These are phyloP conservation scores for Tanacetum coccineum DNA, from an alignment of 129 eudicot species.

Conservation along the genomic window DNA sequence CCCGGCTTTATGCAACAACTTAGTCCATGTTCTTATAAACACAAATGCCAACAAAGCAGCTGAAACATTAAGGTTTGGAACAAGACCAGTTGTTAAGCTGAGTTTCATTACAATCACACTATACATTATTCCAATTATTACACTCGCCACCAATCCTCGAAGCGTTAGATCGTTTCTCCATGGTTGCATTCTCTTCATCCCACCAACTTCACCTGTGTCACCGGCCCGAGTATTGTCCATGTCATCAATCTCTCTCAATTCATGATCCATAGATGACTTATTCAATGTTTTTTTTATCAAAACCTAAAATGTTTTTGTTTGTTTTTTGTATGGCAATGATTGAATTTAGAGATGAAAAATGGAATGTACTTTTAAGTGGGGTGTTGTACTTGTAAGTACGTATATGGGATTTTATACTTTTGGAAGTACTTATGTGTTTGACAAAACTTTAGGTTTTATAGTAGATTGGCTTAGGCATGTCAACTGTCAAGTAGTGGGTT, in stretches of 20 bases:
- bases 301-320: neutral
- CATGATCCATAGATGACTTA: neutral
- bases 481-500: neutral
- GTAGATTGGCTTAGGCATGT: neutral
- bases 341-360: neutral
- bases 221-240: neutral
- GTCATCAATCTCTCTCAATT: constrained; percentile 31
- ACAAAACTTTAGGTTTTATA: neutral
- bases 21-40: constrained; percentile 68
- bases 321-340: neutral
- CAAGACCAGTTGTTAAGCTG: constrained; percentile 82
- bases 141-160: constrained; percentile 68
- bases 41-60: constrained; percentile 92
- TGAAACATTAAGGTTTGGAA: constrained; percentile 86
- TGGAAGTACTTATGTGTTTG: neutral
- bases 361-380: neutral
- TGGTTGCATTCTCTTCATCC: constrained; percentile 48
- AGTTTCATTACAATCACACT: constrained; percentile 93
- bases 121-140: constrained; percentile 65
- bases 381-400: constrained; percentile 7
- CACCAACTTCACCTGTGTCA: too few species aligned
- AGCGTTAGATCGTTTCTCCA: constrained; percentile 76
- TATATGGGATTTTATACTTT: neutral
- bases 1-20: constrained; percentile 57
- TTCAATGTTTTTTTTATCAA: neutral